Percentiles rank a stretch among this genome's conserved stretches.
Evolutionary conservation across 352 stramenopile genomes (phyloP).

Genomic region (Blastocystis sp.): DNA sequence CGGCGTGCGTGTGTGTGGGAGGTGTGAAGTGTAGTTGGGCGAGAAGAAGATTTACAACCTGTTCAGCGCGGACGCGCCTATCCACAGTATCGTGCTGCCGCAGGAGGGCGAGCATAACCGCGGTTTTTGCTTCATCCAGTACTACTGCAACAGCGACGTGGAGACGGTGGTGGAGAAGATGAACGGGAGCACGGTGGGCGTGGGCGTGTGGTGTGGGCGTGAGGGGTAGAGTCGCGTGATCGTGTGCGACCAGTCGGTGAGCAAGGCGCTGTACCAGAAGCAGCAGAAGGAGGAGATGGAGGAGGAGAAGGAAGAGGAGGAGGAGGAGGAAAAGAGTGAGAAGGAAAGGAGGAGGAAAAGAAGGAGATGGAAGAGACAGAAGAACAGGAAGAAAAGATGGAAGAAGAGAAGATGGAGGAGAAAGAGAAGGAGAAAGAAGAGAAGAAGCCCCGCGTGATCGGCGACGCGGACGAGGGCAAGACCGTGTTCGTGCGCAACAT

Average conservation of each 20-base stretch:
- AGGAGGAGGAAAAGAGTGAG: too few species aligned
- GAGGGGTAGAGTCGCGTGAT: constrained; percentile 62
- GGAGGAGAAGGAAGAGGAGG: constrained; percentile 39
- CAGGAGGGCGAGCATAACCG: background rate
- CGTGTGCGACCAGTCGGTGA: constrained; percentile 70
- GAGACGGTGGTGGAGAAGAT: background rate
- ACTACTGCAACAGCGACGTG: constrained; percentile 23
- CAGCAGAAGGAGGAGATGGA: constrained; percentile 70
- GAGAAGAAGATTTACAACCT: constrained; percentile 49
- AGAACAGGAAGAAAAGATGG: too few species aligned
- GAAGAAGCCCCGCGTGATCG: background rate
- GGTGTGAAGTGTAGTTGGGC: background rate
- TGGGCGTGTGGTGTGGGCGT: constrained; percentile 67
- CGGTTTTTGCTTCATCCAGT: constrained; percentile 44
- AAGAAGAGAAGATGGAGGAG: background rate
- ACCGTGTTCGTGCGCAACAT: constrained; percentile 63
- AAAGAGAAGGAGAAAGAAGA: background rate
- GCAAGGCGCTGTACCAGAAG: constrained; percentile 69
- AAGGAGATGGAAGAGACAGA: too few species aligned
- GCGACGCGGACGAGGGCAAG: constrained; percentile 31
- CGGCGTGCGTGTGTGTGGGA: background rate
- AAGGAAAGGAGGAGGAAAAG: background rate
- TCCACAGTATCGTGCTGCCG: constrained; percentile 12
- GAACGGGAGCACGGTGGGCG: constrained; percentile 69
- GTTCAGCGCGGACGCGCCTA: background rate